Base-by-base conservation (phyloP, 768 basidiomycete species). In the Chlorophyllum brunneum region DNA sequence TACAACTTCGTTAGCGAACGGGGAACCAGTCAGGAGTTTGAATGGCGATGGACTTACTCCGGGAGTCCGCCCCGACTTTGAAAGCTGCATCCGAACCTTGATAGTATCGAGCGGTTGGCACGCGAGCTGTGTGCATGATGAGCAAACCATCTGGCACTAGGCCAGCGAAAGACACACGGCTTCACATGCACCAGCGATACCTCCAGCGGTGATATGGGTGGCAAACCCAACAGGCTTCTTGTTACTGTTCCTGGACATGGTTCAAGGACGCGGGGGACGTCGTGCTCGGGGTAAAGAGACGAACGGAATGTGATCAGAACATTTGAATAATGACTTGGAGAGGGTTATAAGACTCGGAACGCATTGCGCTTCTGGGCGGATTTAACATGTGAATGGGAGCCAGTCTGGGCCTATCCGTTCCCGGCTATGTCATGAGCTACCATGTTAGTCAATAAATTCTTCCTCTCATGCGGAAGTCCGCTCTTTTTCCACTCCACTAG, bases 41-140 rank as follows among this genome's bases (percentile, higher is more conserved):
- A 27, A 13, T 27, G 36, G 16, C 27, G 22, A 26, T 33, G 23
- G 2, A 86, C 90, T 65, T 69, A 98, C 97, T 41, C 97, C 97
- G 47, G 89, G 82, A 36, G 76, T 67, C 51, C 76, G 73, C 29
- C 93, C 83, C 8, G 93, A 86, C 69, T 75, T 83, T 54, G 90
- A 91, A 51, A 99, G 84, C 73, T 99, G 97, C 97, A 99, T 99
- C n/a, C 97, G 92, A 60, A 98, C 95, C 74, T 98, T 98, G 77
- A 98, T 98, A 22, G 97, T 98, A 67, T 99, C 97, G 38, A 98
- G 83, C 9, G 94, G 94, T 65, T 95, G 94, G 68, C 94, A 95
- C 63, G 67, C 77, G 54, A 91, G 65, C 88, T 92, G 50, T 30
- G 30, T 39, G 27, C 38, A 31, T 18, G 15, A 45, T 50, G 31